Conservation (phyloP, 2,329 filamentous ascomycete species). For the Pyricularia grisea region DNA sequence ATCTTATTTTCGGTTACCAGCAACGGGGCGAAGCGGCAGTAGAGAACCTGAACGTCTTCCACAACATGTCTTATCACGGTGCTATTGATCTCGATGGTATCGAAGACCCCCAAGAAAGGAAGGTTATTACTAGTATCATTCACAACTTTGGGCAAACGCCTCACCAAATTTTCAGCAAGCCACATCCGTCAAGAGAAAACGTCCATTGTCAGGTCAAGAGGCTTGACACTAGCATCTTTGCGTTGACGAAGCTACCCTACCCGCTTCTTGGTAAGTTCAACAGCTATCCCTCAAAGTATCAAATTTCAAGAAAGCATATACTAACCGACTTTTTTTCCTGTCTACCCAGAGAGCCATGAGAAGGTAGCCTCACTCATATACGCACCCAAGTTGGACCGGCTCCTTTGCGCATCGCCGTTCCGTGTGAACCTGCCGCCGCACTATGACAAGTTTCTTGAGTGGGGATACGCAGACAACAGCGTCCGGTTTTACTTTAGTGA, state of each 20-base stretch:
- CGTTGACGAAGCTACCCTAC: conserved; percentile 67
- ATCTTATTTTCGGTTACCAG: conserved; percentile 88
- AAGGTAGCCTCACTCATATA: conserved; percentile 72
- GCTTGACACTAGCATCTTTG: conserved; percentile 69
- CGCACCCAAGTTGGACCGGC: conserved; percentile 67
- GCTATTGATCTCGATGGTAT: conserved; percentile 90
- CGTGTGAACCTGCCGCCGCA: conserved; percentile 76
- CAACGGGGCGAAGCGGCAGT: conserved; percentile 88
- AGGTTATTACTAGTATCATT: conserved; percentile 89
- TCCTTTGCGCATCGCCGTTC: conserved; percentile 77
- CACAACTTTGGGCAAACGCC: conserved; percentile 98
- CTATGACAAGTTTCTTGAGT: conserved; percentile 89
- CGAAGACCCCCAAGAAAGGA: conserved; percentile 73
- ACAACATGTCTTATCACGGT: conserved; percentile 89
- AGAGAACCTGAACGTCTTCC: conserved; percentile 90
- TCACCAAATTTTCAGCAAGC: conserved; percentile 79
- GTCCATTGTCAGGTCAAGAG: conserved; percentile 53
- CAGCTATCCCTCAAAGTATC: background rate
- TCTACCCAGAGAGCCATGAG: conserved; percentile 53
- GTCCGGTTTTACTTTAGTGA: conserved; percentile 85
- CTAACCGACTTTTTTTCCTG: conserved; percentile 6
- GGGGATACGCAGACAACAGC: conserved; percentile 90
- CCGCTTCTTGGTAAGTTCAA: conserved; percentile 54
- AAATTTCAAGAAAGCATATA: too few relatives aligned
- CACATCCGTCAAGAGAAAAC: conserved; percentile 70